Evolutionary conservation across 2,329 filamentous ascomycete genomes (phyloP), one percentile per base, ranked within the genome.

Genomic region (Apiospora marii): DNA sequence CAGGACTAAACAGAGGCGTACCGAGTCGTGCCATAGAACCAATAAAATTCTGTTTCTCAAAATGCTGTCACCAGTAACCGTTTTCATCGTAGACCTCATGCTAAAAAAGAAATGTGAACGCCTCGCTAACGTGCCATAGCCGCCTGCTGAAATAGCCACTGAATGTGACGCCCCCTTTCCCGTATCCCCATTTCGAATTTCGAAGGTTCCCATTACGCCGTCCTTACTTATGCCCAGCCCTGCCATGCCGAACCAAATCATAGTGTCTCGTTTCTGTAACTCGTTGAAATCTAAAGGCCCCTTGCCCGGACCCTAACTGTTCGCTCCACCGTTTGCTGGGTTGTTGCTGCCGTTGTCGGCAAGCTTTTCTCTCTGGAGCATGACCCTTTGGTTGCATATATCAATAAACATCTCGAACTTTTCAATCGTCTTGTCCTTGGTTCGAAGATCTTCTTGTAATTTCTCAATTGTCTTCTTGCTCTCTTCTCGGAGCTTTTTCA

Each of bases 341-440:
- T 74, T 75, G 68, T 73, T 74, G 74, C 79, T 78, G 72, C 78
- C 81, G 81, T 77, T 76, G 58, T 81, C 80, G 68, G 79, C 79
- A 19, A 92, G 82, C 74, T 87, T 84, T 77, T 90, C 87, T 69
- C 89, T 83, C 79, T 90, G 89, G 70, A 91, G 84, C 85, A 92
- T 92, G 74, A 92, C 90, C 69, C 90, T 84, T 79, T 91, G 86
- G 76, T 92, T 92, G 79, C 90, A 92, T 71, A 92, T 91, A 80
- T 92, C 90, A 77, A 92, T 92, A 71, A 92, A 92, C 87, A 91
- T 90, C 81, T 92, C 90, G 76, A 92, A 92, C 78, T 88, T 90
- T 74, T 86, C 81, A 71, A 92, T 92, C 73, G 88, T 86, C 77
- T 87, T 86, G 73, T 91, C 88, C 80, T 92, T 92, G 73, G 92